phyloP scores from a whole-genome alignment of 202 grass and related monocot genomes.

The Schoenoplectus tabernaemontani region DNA sequence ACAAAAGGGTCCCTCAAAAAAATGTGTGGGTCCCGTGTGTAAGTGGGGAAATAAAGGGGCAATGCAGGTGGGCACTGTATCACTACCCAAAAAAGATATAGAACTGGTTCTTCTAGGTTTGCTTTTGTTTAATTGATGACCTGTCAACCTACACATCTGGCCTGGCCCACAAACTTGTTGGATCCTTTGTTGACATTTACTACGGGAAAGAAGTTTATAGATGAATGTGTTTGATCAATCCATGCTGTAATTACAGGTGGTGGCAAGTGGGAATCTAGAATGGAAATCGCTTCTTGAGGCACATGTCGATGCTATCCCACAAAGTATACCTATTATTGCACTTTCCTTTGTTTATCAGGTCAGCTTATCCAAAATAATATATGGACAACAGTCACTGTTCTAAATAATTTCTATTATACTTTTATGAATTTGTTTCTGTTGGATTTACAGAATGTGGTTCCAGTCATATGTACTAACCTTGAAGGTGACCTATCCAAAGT shows the following conservation, averaged over 20 bases:
- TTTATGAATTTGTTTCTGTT: constrained; percentile 9
- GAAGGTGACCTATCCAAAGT: constrained; percentile 87
- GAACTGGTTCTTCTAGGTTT: not conserved
- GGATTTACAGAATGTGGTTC: constrained; percentile 75
- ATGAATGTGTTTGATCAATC: not conserved
- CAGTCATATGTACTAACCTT: constrained; percentile 87
- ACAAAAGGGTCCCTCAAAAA: no score
- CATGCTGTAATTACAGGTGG: constrained; percentile 35
- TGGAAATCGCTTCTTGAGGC: constrained; percentile 75
- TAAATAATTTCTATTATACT: not conserved
- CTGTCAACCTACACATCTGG: not conserved
- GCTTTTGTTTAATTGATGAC: not conserved
- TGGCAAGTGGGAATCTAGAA: constrained; percentile 57
- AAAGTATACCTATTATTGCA: constrained; percentile 88
- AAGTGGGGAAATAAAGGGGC: no score
- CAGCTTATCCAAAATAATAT: constrained; percentile 3
- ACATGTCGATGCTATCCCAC: constrained; percentile 57
- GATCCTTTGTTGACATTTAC: not conserved
- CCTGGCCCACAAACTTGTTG: not conserved
- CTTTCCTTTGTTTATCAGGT: constrained; percentile 97
- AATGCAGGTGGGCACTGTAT: no score
- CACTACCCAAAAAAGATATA: no score
- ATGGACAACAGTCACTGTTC: not conserved
- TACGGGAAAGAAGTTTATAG: not conserved
- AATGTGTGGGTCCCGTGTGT: no score